Evolutionary conservation across 768 basidiomycete species (phyloP), one percentile per base, ranked within the genome.

Genomic region (Cubamyces lactineus): DNA sequence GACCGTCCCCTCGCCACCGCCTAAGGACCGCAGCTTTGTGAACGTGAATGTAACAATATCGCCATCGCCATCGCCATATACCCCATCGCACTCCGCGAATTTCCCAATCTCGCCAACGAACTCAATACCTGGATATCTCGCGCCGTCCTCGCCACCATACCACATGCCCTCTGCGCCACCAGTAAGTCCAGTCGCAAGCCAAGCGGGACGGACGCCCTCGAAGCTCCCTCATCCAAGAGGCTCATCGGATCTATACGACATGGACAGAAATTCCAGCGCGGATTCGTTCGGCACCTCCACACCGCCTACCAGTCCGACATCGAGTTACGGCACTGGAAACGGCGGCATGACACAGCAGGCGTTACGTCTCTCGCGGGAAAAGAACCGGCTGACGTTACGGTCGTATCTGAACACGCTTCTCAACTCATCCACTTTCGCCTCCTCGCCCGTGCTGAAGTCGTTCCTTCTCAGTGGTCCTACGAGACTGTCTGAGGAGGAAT

Each of bases 381-480:
- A 95, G 82, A 99, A 99, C 69, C 81, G 97, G 15, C 79, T 99
- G 4, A 98, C 97, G 0, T 84, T 99, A 17, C 86, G 97, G 19
- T 88, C 94, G 0, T 98, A 98, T 75, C 82, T 99, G n/a, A 90
- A 92, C 66, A 74, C 85, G 0, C 78, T 99, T 28, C 80, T 98
- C 57, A 74, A 84, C 23, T 86, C 86, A 1, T 84, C 87, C 0
- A 79, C 80, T 21, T 81, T 97, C n/a, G 88, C 90, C 4, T 88
- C 90, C 46, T 94, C 93, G 0, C 90, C 93, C 4, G 91, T 98
- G 12, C 80, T 98, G 40, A 82, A 83, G 53, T 91, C 90, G 0
- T 99, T 98, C 77, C 78, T 99, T 41, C 79, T 94, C 28, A 86
- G 91, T 16, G 83, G 84, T 4, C 90, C 93, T 0, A 92, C 87